Percentiles rank a stretch among this genome's conserved stretches.
phyloP scores from a whole-genome alignment of 768 basidiomycete species.

The Leccinum disarticulatum region DNA sequence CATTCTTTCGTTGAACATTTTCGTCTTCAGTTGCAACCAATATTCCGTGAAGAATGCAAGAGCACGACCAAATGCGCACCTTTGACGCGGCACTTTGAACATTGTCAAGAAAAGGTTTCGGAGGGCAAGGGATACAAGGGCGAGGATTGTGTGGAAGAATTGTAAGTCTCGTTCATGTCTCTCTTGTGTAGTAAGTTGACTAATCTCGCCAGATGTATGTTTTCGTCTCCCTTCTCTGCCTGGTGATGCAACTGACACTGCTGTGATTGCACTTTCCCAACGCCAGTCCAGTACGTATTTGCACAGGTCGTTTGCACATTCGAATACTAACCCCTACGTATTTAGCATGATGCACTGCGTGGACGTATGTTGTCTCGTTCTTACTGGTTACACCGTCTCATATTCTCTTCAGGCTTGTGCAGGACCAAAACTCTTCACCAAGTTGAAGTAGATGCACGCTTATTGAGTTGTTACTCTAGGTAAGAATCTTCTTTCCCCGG shows the following conservation, averaged over 20 bases:
- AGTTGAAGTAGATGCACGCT: slow-evolving; percentile 44
- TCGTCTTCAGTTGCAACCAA: slow-evolving; percentile 57
- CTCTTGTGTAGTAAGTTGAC: not conserved
- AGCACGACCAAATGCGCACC: slow-evolving; percentile 62
- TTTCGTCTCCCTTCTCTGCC: not conserved
- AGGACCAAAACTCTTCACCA: slow-evolving; percentile 81
- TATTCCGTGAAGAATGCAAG: slow-evolving; percentile 75
- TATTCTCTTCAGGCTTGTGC: slow-evolving; percentile 42
- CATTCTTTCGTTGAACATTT: not conserved
- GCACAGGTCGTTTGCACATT: not conserved
- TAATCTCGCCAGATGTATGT: slow-evolving; percentile 25
- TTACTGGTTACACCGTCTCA: not conserved
- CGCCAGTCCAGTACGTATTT: slow-evolving; percentile 65
- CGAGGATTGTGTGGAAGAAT: slow-evolving; percentile 92
- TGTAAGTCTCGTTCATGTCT: slow-evolving; percentile 49
- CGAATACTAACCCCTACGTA: slow-evolving; percentile 8
- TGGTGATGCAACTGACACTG: slow-evolving; percentile 10
- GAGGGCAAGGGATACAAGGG: slow-evolving; percentile 82
- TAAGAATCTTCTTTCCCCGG: not conserved
- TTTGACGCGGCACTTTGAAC: slow-evolving; percentile 79
- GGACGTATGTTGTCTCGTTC: slow-evolving; percentile 54
- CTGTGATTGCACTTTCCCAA: not conserved
- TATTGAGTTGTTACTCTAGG: slow-evolving; percentile 17
- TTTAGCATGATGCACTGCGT: slow-evolving; percentile 90
- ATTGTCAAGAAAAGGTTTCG: slow-evolving; percentile 86